Evolutionary conservation across 2,329 filamentous ascomycete genomes (phyloP), one percentile per base, ranked within the genome.

Genomic region (Daldinia eschscholtzii): DNA sequence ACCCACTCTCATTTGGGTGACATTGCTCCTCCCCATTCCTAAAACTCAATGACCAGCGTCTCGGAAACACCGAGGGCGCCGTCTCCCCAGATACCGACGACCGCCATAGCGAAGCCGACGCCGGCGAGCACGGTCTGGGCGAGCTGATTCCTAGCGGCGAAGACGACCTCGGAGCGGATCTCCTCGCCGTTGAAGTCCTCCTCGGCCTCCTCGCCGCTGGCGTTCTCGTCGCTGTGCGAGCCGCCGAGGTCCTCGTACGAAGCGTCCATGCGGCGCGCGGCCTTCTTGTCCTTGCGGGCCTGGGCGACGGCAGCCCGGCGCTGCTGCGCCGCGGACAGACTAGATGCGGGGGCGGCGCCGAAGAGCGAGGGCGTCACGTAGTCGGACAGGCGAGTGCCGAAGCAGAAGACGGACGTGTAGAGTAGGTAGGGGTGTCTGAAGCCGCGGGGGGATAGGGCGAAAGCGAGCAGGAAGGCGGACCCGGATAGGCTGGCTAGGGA

Each of bases 381-480:
- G 63, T 86, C 84, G 46, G 83, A 84, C 50, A 87, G 83, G 23
- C 86, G 85, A 50, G 92, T 88, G 42, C 92, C 82, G 42, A 86
- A 83, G 48, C 90, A 87, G 64, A 94, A 86, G 28, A 93, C 81
- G 2, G 90, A 89, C 13, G 93, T 93, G 89, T 96, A 98, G 66
- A 98, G 81, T 28, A 98, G 89, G 79, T 97, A 98, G 0, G 95
- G 95, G 79, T 98, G 95, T 78, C 92, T 90, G 73, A 88, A 86
- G 63, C 89, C 87, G 28, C 88, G 86, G 0, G 94, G 92, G 2
- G 94, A 95, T 72, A 97, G 83, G 50, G 86, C 80, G 81, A 91
- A 98, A 70, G 94, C 93, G 72, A 95, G 87, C 73, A 93, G 83
- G 76, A 98, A 90, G 33, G 92, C 89, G 59, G 88, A 83, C 61